Evolutionary conservation across 495 filamentous ascomycete species (phyloP).

Genomic region (Xylaria telfairii): DNA sequence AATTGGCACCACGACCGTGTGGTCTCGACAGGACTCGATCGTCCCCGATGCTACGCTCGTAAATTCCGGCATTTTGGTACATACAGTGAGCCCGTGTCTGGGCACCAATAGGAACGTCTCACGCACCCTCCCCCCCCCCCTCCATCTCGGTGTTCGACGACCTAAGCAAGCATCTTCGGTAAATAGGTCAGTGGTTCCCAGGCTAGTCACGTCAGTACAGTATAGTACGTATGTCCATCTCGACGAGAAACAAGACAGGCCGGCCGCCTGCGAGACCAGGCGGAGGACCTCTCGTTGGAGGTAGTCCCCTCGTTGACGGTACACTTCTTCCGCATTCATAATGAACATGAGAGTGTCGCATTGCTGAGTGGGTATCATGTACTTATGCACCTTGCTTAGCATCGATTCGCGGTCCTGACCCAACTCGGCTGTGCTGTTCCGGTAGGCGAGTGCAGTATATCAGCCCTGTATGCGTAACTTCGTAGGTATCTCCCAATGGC

Average conservation of each 20-base stretch:
- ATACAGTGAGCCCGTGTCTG: conserved; percentile 25
- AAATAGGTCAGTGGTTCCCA: neutral
- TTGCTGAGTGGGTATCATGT: neutral
- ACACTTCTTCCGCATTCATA: conserved; percentile 4
- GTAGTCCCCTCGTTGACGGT: neutral
- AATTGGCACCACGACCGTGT: neutral
- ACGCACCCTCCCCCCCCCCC: neutral
- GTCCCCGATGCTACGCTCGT: conserved; percentile 7
- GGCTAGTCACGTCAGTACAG: neutral
- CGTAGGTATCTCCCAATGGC: neutral
- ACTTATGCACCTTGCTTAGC: neutral
- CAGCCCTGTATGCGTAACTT: neutral
- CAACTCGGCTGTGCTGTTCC: neutral
- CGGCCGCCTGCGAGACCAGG: neutral
- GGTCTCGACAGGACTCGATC: conserved; percentile 19
- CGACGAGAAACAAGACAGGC: neutral
- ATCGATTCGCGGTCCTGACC: conserved; percentile 3
- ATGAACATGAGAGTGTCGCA: neutral
- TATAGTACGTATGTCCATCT: neutral
- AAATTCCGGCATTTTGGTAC: conserved; percentile 27
- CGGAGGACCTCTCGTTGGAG: neutral
- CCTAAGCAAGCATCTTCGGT: conserved; percentile 7
- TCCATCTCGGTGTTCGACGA: neutral
- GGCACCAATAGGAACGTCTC: conserved; percentile 18
- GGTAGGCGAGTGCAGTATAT: neutral